Percentiles rank a stretch among this genome's conserved stretches.
Conservation (phyloP, 257 asterid genomes). For the Mentha longifolia region DNA sequence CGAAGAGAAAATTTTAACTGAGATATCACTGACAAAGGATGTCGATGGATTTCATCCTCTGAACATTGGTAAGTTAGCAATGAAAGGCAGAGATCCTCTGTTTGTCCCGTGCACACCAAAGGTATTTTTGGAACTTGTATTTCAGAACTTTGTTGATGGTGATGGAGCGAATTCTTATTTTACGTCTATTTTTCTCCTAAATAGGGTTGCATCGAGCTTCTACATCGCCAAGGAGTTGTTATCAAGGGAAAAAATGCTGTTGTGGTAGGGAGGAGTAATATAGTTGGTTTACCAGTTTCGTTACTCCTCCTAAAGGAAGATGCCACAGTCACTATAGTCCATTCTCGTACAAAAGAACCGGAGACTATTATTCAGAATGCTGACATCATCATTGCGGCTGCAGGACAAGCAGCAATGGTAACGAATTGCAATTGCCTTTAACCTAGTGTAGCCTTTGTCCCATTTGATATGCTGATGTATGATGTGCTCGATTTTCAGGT, state of each 20-base stretch:
- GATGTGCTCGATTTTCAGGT: slow-evolving; percentile 50
- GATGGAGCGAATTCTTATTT: not conserved
- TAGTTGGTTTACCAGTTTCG: slow-evolving; percentile 90
- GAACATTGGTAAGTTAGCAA: slow-evolving; percentile 96
- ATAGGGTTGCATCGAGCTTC: slow-evolving; percentile 95
- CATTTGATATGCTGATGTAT: not conserved
- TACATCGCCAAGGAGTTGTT: slow-evolving; percentile 67
- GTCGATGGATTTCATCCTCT: slow-evolving; percentile 98
- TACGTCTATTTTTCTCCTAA: slow-evolving; percentile 2
- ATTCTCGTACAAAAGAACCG: slow-evolving; percentile 80
- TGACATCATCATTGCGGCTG: slow-evolving; percentile 93
- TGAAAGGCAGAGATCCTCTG: slow-evolving; percentile 96
- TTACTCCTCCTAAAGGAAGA: slow-evolving; percentile 89
- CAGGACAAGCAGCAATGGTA: slow-evolving; percentile 95
- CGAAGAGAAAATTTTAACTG: slow-evolving; percentile 77
- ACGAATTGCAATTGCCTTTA: no score
- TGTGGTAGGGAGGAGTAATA: slow-evolving; percentile 96
- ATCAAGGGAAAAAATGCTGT: slow-evolving; percentile 89
- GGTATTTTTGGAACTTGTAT: slow-evolving; percentile 56
- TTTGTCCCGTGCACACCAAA: slow-evolving; percentile 97
- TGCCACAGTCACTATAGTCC: slow-evolving; percentile 89
- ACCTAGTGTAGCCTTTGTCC: not conserved
- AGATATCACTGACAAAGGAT: slow-evolving; percentile 86
- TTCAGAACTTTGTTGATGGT: not conserved
- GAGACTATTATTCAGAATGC: slow-evolving; percentile 82